A percentile compares a stretch with the other conserved stretches of the same genome.
phyloP scores from a whole-genome alignment of 2,329 filamentous ascomycete species.

The Penicillium verrucosum region DNA sequence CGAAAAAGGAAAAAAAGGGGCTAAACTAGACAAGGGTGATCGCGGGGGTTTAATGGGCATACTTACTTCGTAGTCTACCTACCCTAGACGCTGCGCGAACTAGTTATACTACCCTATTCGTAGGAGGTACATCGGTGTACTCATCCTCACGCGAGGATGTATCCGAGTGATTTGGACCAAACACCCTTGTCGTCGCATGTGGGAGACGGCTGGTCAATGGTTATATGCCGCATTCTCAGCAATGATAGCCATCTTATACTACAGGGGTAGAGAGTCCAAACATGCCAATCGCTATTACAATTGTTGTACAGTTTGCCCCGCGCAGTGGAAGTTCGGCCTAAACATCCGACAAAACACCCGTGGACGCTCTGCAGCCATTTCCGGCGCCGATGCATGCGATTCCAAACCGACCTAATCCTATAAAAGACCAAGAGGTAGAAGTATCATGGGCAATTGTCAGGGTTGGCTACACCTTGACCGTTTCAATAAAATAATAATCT shows the following conservation, averaged over 20 bases:
- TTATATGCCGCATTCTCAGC: background rate
- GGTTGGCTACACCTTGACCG: background rate
- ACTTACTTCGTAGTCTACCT: background rate
- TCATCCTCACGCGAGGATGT: background rate
- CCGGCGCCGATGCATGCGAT: slow-evolving; percentile 2
- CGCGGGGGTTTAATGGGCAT: background rate
- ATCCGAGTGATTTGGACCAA: background rate
- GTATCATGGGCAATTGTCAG: background rate
- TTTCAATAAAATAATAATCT: background rate
- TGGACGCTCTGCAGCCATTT: slow-evolving; percentile 8
- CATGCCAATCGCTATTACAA: background rate
- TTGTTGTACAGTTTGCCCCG: background rate
- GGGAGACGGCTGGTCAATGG: background rate
- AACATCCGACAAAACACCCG: slow-evolving; percentile 7
- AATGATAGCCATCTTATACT: background rate
- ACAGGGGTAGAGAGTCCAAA: background rate
- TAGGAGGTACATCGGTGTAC: background rate
- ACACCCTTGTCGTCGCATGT: background rate
- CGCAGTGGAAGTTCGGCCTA: slow-evolving; percentile 12
- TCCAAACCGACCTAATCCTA: background rate
- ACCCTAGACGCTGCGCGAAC: background rate
- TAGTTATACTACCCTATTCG: background rate
- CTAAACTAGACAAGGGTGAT: background rate
- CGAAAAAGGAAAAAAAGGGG: background rate
- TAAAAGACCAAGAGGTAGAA: background rate